phyloP scores from a whole-genome alignment of 2,329 filamentous ascomycete species.

The Fusarium sp. region DNA sequence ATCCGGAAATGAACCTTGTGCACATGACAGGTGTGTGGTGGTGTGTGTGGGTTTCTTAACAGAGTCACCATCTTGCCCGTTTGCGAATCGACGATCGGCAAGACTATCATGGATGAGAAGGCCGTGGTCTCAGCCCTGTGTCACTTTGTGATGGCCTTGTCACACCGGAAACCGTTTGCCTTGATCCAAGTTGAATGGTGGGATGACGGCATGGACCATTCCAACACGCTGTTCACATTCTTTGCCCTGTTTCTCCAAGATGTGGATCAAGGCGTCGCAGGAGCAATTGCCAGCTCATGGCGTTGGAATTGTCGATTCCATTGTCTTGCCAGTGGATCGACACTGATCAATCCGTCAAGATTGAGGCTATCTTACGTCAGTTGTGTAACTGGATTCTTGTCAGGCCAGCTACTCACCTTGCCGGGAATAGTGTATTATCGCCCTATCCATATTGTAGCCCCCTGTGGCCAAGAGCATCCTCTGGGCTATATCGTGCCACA shows the following conservation, averaged over 20 bases:
- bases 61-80: background rate
- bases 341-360: slow-evolving; percentile 3
- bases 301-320: background rate
- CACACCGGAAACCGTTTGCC: slow-evolving; percentile 7
- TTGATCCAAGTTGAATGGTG: background rate
- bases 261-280: background rate
- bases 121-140: slow-evolving; percentile 20
- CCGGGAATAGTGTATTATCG: background rate
- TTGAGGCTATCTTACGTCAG: slow-evolving; percentile 8
- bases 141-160: background rate
- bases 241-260: background rate
- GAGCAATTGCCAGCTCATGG: background rate
- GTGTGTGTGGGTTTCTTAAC: background rate
- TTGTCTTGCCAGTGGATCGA: slow-evolving; percentile 7
- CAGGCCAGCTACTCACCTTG: background rate
- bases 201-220: slow-evolving; percentile 28
- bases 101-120: background rate
- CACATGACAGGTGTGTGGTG: background rate
- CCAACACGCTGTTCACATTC: slow-evolving; percentile 18
- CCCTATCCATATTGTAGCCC: background rate
- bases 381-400: background rate
- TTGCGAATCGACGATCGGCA: slow-evolving; percentile 10
- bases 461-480: background rate
- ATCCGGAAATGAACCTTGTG: background rate
- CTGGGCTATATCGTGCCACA: slow-evolving; percentile 7